Evolutionary conservation across 2,329 filamentous ascomycete species (phyloP), one percentile per base, ranked within the genome.

Genomic region (Sporothrix schenckii): DNA sequence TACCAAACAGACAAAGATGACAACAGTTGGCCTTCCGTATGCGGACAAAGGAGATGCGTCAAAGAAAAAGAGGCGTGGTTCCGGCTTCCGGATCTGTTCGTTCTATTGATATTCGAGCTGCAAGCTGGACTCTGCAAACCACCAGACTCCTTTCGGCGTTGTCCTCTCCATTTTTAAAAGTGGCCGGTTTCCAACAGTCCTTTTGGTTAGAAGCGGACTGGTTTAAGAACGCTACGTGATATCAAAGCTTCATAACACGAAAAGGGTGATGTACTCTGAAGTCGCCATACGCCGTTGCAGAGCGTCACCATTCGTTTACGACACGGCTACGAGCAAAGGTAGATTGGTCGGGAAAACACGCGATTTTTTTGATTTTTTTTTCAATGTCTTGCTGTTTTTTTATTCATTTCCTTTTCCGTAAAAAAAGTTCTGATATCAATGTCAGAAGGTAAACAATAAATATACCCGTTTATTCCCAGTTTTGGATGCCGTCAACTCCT

Each of bases 361-460:
- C 6, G 7, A 39, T 7, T 1, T 41, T 47, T 68, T 58, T 68
- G 7, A 39, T 7, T 1, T 41, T 47, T 68, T 58, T 68, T 68
- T 41, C 9, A 58, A 60, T 68, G 67, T 69, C 61, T 56, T 72
- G 49, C 60, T 39, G 69, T 69, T 72, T 68, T 68, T 66, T 66
- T 39, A 66, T 66, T 66, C 47, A 66, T 70, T 65, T 65, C 44
- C n/a, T 63, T 65, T 68, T 52, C n/a, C 66, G 21, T 53, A 63
- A 66, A 24, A 30, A 47, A 54, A 56, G 49, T 50, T 66, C 58
- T 66, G 50, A 56, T 50, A 19, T 53, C 3, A 11, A 44, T 24
- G 19, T 70, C 50, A 56, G 41, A 56, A 50, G 27, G 19, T 70
- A 68, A 68, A 68, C 66, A 68, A 68, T 50, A 68, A 34, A 47